phyloP scores from a whole-genome alignment of 106 monocot species.

The Chionographis japonica region DNA sequence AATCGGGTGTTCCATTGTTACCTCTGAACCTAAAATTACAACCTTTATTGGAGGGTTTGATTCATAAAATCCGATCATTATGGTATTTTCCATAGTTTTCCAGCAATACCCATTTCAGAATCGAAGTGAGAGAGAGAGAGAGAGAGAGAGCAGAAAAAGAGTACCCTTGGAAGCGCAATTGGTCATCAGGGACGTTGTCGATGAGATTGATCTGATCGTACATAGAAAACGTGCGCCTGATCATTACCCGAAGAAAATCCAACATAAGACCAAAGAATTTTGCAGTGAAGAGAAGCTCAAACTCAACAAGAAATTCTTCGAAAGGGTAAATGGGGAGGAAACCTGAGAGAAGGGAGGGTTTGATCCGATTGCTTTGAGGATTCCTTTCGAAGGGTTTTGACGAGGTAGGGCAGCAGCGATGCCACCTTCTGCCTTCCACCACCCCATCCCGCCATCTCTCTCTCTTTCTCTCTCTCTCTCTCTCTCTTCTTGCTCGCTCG shows the following conservation, averaged over 20 bases:
- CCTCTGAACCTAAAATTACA: no score
- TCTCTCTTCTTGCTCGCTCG: no score
- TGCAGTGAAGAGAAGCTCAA: neutral
- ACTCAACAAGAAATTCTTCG: neutral
- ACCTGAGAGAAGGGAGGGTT: slow-evolving; percentile 75
- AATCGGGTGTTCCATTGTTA: no score
- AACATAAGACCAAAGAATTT: neutral
- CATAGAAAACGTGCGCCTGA: slow-evolving; percentile 88
- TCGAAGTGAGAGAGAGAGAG: no score
- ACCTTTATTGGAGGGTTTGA: no score
- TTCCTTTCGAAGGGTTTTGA: slow-evolving; percentile 51
- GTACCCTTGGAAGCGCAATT: slow-evolving; percentile 82
- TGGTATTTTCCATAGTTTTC: no score
- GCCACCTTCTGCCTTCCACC: slow-evolving; percentile 21
- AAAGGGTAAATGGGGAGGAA: neutral
- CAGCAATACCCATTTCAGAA: no score
- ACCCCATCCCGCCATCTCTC: slow-evolving; percentile 15
- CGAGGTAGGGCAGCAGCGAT: slow-evolving; percentile 53
- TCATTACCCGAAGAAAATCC: neutral
- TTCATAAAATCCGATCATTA: no score
- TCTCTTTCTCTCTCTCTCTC: slow-evolving; percentile 7
- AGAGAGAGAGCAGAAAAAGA: neutral
- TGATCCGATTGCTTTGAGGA: slow-evolving; percentile 28
- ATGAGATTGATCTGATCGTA: slow-evolving; percentile 99
- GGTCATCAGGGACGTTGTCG: slow-evolving; percentile 80